Evolutionary conservation across 2,329 filamentous ascomycete species (phyloP).

Genomic region (Fusarium mexicanum): DNA sequence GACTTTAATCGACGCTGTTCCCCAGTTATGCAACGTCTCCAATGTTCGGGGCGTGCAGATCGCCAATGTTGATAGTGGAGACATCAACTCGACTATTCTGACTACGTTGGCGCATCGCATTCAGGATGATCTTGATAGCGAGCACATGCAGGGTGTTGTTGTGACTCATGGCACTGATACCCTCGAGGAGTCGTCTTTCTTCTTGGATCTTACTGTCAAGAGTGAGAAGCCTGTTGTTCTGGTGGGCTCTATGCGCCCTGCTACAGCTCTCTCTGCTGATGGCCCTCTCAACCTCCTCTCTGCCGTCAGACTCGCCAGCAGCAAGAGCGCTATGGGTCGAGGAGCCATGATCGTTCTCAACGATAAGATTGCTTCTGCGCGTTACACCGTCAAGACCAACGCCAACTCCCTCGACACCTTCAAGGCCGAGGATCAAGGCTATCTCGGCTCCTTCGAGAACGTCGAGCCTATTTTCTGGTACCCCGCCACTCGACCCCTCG

Average conservation of each 20-base stretch:
- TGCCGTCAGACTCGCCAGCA: conserved; percentile 64
- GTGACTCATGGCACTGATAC: conserved; percentile 74
- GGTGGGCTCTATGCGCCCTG: conserved; percentile 70
- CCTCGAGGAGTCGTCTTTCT: conserved; percentile 70
- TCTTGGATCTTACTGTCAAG: conserved; percentile 65
- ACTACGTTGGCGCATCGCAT: conserved; percentile 59
- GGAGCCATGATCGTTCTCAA: conserved; percentile 69
- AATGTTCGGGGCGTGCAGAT: conserved; percentile 64
- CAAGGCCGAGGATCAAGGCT: conserved; percentile 64
- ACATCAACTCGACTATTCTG: conserved; percentile 59
- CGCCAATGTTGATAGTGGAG: conserved; percentile 56
- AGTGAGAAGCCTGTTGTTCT: conserved; percentile 67
- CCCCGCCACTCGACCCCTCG: conserved; percentile 57
- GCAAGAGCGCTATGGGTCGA: conserved; percentile 54
- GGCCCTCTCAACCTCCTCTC: conserved; percentile 69
- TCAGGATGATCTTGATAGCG: conserved; percentile 55
- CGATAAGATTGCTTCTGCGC: conserved; percentile 65
- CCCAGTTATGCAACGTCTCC: conserved; percentile 61
- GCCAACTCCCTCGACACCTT: conserved; percentile 71
- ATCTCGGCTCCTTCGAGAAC: conserved; percentile 66
- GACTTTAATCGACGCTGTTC: conserved; percentile 62
- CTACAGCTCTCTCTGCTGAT: conserved; percentile 69
- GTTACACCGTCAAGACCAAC: conserved; percentile 68
- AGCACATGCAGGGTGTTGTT: conserved; percentile 59
- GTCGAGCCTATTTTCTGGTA: conserved; percentile 69